phyloP scores from a whole-genome alignment of 305 asterid genomes.

The Fraxinus ornus region DNA sequence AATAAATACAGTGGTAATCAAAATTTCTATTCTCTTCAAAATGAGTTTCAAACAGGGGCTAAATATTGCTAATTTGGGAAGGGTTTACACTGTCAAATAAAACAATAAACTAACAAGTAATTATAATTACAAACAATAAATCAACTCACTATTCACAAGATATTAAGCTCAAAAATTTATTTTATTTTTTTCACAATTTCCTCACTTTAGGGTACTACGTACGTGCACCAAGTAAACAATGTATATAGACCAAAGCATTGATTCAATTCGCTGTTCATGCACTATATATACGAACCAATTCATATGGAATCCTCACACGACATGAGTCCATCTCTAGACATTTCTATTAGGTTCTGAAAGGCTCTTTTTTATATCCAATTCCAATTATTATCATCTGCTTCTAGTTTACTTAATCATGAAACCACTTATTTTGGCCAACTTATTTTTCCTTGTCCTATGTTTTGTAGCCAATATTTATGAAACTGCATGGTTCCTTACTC shows the following conservation, averaged over 20 bases:
- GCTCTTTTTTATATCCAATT: neutral
- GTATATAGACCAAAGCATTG: slow-evolving; percentile 26
- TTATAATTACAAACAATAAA: neutral
- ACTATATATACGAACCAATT: slow-evolving; percentile 38
- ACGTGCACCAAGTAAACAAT: neutral
- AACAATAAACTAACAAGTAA: neutral
- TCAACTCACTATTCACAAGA: neutral
- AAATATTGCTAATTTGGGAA: neutral
- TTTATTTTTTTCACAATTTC: neutral
- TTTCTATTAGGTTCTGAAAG: slow-evolving; percentile 3
- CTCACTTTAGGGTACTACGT: slow-evolving; percentile 1
- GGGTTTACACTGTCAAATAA: neutral
- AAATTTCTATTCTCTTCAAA: too few relatives aligned
- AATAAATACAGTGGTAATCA: too few relatives aligned
- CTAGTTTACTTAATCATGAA: slow-evolving; percentile 29
- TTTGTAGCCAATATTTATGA: slow-evolving; percentile 20
- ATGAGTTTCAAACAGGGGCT: too few relatives aligned
- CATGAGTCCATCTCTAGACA: slow-evolving; percentile 18
- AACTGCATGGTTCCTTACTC: slow-evolving; percentile 25
- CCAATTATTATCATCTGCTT: neutral
- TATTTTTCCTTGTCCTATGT: slow-evolving; percentile 32
- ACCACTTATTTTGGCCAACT: slow-evolving; percentile 25
- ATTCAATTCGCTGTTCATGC: slow-evolving; percentile 26
- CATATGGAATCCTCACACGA: slow-evolving; percentile 34
- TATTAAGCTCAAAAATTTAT: neutral